Conservation (phyloP, 2,329 filamentous ascomycete species). For the Trichophyton equinum region DNA sequence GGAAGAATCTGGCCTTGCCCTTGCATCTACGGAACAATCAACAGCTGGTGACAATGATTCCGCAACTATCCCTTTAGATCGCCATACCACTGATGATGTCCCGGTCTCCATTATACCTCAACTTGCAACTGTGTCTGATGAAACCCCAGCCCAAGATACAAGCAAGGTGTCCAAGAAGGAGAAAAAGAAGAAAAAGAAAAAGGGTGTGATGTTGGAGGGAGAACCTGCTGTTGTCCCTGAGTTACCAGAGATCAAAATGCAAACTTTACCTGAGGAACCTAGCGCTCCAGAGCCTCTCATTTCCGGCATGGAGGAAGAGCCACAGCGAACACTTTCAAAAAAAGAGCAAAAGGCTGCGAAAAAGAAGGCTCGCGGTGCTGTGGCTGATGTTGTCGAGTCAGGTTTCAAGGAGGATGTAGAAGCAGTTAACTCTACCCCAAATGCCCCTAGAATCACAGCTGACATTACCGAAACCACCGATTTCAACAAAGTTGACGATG, state of each 20-base stretch:
- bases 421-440: neutral
- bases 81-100: neutral
- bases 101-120: neutral
- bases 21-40: neutral
- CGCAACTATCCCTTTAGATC: neutral
- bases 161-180: neutral
- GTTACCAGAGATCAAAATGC: neutral
- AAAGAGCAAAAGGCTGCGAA: neutral
- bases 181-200: constrained; percentile 5
- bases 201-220: neutral
- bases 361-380: neutral
- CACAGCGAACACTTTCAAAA: neutral
- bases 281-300: neutral
- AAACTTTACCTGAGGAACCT: neutral
- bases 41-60: neutral
- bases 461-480: neutral
- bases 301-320: neutral
- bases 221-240: neutral
- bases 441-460: neutral
- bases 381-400: neutral
- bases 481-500: neutral
- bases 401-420: neutral
- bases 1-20: neutral
- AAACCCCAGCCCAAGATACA: neutral
- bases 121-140: neutral